Conservation (phyloP, 345 rosid species). For the Firmiana major region DNA sequence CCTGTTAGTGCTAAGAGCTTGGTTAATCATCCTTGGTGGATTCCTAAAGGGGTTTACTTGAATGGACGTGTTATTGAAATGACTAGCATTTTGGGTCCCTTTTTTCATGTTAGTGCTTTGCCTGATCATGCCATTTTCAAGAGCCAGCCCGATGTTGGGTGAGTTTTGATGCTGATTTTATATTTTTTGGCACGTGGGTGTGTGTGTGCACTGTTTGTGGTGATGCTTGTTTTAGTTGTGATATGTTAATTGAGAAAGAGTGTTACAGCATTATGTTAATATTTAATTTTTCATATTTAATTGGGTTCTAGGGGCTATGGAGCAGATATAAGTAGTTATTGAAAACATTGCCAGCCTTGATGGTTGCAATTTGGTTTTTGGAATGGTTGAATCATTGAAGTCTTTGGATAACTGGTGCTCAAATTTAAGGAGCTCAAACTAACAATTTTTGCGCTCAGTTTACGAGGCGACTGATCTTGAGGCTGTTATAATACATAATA, state of each 20-base stretch:
- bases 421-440: not conserved
- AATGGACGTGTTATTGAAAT: conserved; percentile 92
- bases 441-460: not conserved
- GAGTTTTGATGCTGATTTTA: conserved; percentile 28
- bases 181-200: not conserved
- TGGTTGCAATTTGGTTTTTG: not conserved
- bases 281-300: not conserved
- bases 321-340: not conserved
- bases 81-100: conserved; percentile 96
- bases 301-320: not conserved
- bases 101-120: conserved; percentile 90
- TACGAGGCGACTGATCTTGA: not conserved
- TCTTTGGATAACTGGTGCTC: not conserved
- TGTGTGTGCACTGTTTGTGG: not conserved
- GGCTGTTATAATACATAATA: not conserved
- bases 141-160: conserved; percentile 98
- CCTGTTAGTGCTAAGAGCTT: conserved; percentile 76
- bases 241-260: not conserved
- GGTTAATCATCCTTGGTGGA: conserved; percentile 92
- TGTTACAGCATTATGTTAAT: not conserved
- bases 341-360: not conserved
- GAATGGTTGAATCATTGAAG: not conserved
- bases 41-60: conserved; percentile 77
- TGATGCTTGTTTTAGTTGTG: not conserved
- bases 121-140: conserved; percentile 79